Base-by-base conservation (phyloP, 1,284 basidiomycete species). In the Phylloboletellus chloephorus region DNA sequence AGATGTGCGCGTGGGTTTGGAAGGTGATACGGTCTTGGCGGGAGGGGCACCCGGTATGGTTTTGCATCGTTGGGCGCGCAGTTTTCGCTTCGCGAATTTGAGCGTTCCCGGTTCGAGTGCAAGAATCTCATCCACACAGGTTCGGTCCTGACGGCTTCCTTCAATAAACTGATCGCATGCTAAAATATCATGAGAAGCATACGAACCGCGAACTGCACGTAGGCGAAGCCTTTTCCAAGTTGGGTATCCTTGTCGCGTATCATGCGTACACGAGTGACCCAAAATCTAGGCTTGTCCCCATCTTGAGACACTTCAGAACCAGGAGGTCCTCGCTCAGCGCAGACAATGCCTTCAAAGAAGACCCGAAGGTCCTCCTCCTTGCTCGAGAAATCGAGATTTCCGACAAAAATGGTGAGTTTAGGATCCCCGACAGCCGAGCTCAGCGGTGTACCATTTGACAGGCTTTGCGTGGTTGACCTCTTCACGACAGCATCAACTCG, bases 211-310 rank as follows among this genome's bases (percentile, higher is more conserved):
- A 98, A 92, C 52, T 91, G 83, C 7, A 98, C 83, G 61, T 98
- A 98, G 8, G 86, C 94, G 59, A 98, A 95, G 1, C 95, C 95
- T 67, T 97, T 98, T n/a, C 95, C 95, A 24, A 98, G 76, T 53
- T 94, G 93, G 1, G 92, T 96, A 43, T 91, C 91, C 52, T 80
- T 80, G 65, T 98, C 95, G 32, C 92, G 77, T 32, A 98, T 75
- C 46, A 98, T 79, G 23, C 95, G 78, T 7, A 98, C 92, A 20
- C 77, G 78, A 6, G 78, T 78, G 5, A 98, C 93, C 85, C 88
- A 97, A 17, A 67, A 58, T 28, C 59, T 58, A 3, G 57, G 52
- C 41, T 66, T 71, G 35, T 43, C 49, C 31, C 33, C 60, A 24
- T 56, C 61, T 6, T 56, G 56, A 3, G 60, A 61, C 0, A 51